Base-by-base conservation (phyloP, 2,329 filamentous ascomycete genomes). In the Aureobasidium sp. region DNA sequence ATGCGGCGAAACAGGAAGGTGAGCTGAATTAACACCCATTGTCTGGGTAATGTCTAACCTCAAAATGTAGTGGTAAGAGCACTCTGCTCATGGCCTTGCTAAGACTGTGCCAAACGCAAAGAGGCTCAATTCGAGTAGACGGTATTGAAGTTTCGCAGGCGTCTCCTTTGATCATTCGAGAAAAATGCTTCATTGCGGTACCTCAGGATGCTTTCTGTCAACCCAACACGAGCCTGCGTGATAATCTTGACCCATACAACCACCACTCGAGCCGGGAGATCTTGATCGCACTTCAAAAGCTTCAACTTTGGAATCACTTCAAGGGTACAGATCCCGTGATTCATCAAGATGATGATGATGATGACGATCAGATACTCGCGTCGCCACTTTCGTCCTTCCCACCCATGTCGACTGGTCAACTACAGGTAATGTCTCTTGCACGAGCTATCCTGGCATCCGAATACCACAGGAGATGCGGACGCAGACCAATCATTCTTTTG, bases 161-260 rank as follows among this genome's bases (percentile, higher is more conserved):
- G 0, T 68, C 72, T 6, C 68, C 69, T 3, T 65, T 74, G 12
- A 58, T 62, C 1, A 62, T 79, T 21, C 74, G 78, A 10, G 62
- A 67, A 10, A 30, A 32, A 30, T 48, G 44, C 11, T 62, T 79
- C 4, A 70, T 71, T 11, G 68, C 69, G 1, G 63, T 79, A 2
- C 74, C 78, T 0, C 77, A 81, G 63, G 77, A 80, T 45, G 67
- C 75, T 0, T 71, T 78, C 56, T 64, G 76, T 19, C 66, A 79
- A 2, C 22, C 44, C 3, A 67, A 69, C 3, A 74, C 71, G 16
- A 74, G 64, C 0, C 64, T 81, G 1, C 70, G 74, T 2, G 57
- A 68, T 12, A 80, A 80, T 16, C 61, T 74, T 1, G 76, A 80
- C 56, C 76, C 77, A 0, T 22, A 8, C 12, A 34, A 11, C 12